Evolutionary conservation across 2,329 filamentous ascomycete species (phyloP).

Genomic region (Trichoderma sp.): DNA sequence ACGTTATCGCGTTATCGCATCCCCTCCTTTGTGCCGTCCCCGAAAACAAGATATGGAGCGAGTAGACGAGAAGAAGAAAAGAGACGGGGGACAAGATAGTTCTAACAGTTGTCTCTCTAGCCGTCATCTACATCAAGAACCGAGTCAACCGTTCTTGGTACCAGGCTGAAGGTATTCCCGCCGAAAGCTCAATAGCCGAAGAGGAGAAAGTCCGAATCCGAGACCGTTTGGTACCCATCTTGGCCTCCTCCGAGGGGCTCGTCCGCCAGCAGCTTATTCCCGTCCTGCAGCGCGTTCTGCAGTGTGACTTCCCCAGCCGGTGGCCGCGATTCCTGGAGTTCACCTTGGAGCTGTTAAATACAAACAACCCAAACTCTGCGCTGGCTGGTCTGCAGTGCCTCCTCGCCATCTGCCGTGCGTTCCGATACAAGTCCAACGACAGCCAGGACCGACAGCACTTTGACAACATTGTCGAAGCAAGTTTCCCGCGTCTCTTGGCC

Average conservation of each 20-base stretch:
- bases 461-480: conserved; percentile 87
- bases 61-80: neutral
- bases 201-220: conserved; percentile 85
- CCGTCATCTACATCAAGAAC: conserved; percentile 97
- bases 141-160: conserved; percentile 91
- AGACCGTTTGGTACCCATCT: conserved; percentile 81
- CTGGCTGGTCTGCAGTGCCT: conserved; percentile 93
- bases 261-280: conserved; percentile 92
- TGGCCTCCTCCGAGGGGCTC: conserved; percentile 74
- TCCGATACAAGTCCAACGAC: conserved; percentile 82
- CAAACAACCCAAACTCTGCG: conserved; percentile 80
- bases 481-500: conserved; percentile 80
- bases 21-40: conserved; percentile 10
- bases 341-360: conserved; percentile 82
- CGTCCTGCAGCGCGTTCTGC: conserved; percentile 90
- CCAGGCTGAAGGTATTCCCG: conserved; percentile 68
- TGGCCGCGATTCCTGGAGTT: conserved; percentile 96
- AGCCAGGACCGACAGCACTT: conserved; percentile 78
- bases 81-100: neutral
- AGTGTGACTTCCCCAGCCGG: conserved; percentile 88
- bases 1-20: conserved; percentile 46
- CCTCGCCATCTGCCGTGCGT: conserved; percentile 90
- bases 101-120: conserved; percentile 45
- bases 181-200: conserved; percentile 75
- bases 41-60: neutral